These are phyloP conservation scores for Rhizopus stolonifer DNA, from an alignment of 371 early-diverging fungal species.

Conservation along the genomic window DNA sequence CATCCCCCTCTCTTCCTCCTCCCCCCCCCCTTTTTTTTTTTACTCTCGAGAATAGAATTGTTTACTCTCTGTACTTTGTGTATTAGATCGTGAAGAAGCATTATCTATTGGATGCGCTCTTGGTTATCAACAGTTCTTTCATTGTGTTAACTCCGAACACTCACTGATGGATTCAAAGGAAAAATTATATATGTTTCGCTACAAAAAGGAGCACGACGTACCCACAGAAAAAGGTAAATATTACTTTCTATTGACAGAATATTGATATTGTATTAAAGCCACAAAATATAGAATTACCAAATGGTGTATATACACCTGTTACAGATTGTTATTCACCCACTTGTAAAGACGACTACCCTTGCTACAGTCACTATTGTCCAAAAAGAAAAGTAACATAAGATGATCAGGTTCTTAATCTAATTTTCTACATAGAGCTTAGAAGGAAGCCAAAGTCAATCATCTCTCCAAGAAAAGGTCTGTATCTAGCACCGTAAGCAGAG, in stretches of 20 bases:
- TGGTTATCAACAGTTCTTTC: constrained; percentile 69
- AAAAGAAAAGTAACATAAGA: constrained; percentile 10
- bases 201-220: not conserved
- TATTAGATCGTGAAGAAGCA: constrained; percentile 61
- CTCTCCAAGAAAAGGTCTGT: constrained; percentile 11
- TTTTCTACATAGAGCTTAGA: constrained; percentile 12
- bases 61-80: not conserved
- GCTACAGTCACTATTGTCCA: constrained; percentile 83
- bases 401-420: not conserved
- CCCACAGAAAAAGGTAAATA: constrained; percentile 37
- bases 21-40: too few species aligned
- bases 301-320: constrained; percentile 25
- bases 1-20: too few species aligned
- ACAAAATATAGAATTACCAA: constrained; percentile 6
- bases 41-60: constrained; percentile 1
- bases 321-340: constrained; percentile 66
- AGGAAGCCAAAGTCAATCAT: constrained; percentile 13
- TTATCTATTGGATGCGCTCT: constrained; percentile 68
- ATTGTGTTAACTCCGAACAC: constrained; percentile 68
- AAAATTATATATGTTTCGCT: constrained; percentile 62
- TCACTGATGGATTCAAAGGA: constrained; percentile 59
- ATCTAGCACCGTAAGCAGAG: not conserved
- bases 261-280: not conserved
- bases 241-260: constrained; percentile 10
- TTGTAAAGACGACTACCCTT: constrained; percentile 68